Conservation (phyloP, 768 basidiomycete species). For the Saitozyma sp. region DNA sequence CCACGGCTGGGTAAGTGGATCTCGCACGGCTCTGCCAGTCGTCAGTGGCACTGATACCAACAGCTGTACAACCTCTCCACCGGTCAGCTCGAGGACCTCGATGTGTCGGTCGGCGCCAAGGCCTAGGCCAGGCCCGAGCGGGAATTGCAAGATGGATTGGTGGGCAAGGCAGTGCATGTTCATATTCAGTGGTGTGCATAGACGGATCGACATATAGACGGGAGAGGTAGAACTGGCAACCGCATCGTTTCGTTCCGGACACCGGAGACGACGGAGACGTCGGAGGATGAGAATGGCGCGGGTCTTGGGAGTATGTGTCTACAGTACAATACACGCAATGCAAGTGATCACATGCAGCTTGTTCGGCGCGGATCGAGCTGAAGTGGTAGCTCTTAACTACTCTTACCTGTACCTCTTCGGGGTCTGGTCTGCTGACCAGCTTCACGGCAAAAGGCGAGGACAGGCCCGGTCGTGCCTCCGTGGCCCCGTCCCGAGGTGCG, state of each 20-base stretch:
- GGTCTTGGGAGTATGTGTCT: too few species aligned
- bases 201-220: not conserved
- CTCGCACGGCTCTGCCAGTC: not conserved
- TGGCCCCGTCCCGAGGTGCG: too few species aligned
- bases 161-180: not conserved
- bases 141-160: not conserved
- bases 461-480: too few species aligned
- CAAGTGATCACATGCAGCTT: too few species aligned
- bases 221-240: not conserved
- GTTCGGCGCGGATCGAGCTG: too few species aligned
- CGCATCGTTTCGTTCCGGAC: not conserved
- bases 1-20: constrained; percentile 46
- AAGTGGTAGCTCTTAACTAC: too few species aligned
- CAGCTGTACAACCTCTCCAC: constrained; percentile 46
- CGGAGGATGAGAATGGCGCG: not conserved
- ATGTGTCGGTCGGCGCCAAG: constrained; percentile 28
- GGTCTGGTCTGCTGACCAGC: too few species aligned
- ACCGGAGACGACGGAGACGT: not conserved
- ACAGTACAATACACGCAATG: too few species aligned
- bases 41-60: not conserved
- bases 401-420: too few species aligned
- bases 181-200: not conserved
- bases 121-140: not conserved
- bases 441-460: too few species aligned
- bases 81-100: constrained; percentile 43